phyloP scores from a whole-genome alignment of 495 filamentous ascomycete species.

The Aspergillus asperescens region DNA sequence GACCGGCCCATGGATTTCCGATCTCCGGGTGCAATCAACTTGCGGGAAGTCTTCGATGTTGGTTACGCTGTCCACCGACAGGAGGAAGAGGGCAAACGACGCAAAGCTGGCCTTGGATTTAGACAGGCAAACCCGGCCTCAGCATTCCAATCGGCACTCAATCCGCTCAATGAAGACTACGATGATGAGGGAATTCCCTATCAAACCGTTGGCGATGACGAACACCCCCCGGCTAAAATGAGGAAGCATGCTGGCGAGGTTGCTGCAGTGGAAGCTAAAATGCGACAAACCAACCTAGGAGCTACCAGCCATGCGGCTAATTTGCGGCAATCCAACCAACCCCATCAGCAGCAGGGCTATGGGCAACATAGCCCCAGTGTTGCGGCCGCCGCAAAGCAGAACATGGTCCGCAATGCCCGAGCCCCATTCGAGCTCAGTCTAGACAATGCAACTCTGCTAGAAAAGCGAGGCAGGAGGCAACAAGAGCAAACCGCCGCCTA shows the following conservation, averaged over 20 bases:
- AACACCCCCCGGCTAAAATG: conserved; percentile 58
- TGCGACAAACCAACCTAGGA: conserved; percentile 74
- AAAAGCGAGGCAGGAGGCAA: conserved; percentile 55
- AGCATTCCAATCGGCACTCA: conserved; percentile 50
- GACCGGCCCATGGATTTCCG: conserved; percentile 83
- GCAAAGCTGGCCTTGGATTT: conserved; percentile 72
- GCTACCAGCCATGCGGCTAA: conserved; percentile 50
- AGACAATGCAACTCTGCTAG: conserved; percentile 81
- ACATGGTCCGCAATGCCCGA: conserved; percentile 59
- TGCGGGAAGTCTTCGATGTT: conserved; percentile 96
- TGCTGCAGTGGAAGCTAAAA: conserved; percentile 74
- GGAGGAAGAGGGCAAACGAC: conserved; percentile 90
- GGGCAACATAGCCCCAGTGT: conserved; percentile 75
- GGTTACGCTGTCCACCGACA: conserved; percentile 94
- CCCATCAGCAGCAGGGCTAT: conserved; percentile 58
- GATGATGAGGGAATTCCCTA: conserved; percentile 54
- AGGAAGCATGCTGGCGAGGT: conserved; percentile 61
- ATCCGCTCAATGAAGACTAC: conserved; percentile 64
- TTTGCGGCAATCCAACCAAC: conserved; percentile 51
- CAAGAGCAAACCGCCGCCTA: conserved; percentile 31
- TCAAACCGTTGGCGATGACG: conserved; percentile 26
- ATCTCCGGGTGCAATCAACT: conserved; percentile 88
- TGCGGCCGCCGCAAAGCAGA: conserved; percentile 71
- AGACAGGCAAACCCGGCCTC: conserved; percentile 47
- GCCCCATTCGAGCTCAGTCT: conserved; percentile 83